These are phyloP conservation scores for Boletus eberwhitei DNA, from an alignment of 768 basidiomycete species.

Conservation along the genomic window DNA sequence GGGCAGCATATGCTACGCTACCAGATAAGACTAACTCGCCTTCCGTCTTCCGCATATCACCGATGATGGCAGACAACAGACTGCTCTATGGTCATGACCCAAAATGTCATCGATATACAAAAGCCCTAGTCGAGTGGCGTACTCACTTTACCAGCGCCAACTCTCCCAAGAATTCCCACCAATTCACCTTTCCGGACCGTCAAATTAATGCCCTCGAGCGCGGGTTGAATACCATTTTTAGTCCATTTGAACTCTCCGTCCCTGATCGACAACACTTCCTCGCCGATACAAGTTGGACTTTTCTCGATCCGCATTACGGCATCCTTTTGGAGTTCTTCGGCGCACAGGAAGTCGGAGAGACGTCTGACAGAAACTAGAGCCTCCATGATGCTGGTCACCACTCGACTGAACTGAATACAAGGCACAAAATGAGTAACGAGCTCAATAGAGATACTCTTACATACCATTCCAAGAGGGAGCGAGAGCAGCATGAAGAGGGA, in stretches of 20 bases:
- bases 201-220: slow-evolving; percentile 75
- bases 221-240: slow-evolving; percentile 48
- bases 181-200: slow-evolving; percentile 80
- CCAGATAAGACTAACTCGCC: slow-evolving; percentile 72
- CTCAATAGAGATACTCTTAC: slow-evolving; percentile 10
- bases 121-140: background rate
- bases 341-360: slow-evolving; percentile 68
- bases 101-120: too few species aligned
- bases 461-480: slow-evolving; percentile 80
- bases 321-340: slow-evolving; percentile 77
- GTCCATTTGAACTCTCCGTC: slow-evolving; percentile 85
- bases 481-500: slow-evolving; percentile 82
- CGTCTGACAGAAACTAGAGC: slow-evolving; percentile 81
- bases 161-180: slow-evolving; percentile 81
- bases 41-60: slow-evolving; percentile 77
- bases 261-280: slow-evolving; percentile 66
- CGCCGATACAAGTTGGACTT: slow-evolving; percentile 43
- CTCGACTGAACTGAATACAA: slow-evolving; percentile 54
- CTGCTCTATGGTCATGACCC: slow-evolving; percentile 48
- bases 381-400: slow-evolving; percentile 80
- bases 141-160: slow-evolving; percentile 84
- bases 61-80: slow-evolving; percentile 75
- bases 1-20: slow-evolving; percentile 77
- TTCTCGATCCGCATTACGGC: slow-evolving; percentile 55
- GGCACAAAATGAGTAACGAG: too few species aligned